Percentiles rank a stretch among this genome's conserved stretches.
Evolutionary conservation across 1,139 yeast species (phyloP).

Genomic region (Debaryomycetaceae sp.): DNA sequence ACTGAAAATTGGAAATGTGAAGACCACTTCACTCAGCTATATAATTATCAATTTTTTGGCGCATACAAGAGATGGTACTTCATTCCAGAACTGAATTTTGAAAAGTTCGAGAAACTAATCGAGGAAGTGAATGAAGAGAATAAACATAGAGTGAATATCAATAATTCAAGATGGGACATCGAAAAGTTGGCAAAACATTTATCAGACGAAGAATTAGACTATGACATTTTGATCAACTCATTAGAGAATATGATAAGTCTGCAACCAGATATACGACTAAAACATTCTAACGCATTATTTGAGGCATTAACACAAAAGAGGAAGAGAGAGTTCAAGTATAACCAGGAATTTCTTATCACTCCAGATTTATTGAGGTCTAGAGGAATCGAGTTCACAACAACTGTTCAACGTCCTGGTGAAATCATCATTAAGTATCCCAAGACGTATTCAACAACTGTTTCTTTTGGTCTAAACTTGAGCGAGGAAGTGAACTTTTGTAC

Average conservation of each 20-base stretch:
- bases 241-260: constrained; percentile 31
- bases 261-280: constrained; percentile 19
- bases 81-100: constrained; percentile 66
- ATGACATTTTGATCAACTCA: constrained; percentile 25
- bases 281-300: constrained; percentile 22
- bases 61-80: constrained; percentile 77
- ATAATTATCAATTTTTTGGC: constrained; percentile 69
- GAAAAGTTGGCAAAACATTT: constrained; percentile 15
- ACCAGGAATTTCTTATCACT: constrained; percentile 44
- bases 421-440: constrained; percentile 55
- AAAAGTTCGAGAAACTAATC: constrained; percentile 53
- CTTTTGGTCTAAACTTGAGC: constrained; percentile 53
- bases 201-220: constrained; percentile 17
- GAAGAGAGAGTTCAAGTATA: constrained; percentile 11
- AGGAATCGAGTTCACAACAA: constrained; percentile 46
- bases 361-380: constrained; percentile 44
- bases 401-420: constrained; percentile 60
- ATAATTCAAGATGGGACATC: constrained; percentile 20
- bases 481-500: constrained; percentile 60
- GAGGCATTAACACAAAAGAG: constrained; percentile 21
- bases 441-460: constrained; percentile 46
- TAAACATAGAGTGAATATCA: constrained; percentile 18
- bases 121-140: constrained; percentile 13
- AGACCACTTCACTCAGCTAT: constrained; percentile 68
- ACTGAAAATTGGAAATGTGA: constrained; percentile 72